These are phyloP conservation scores for Parastagonospora avenae DNA, from an alignment of 2,329 filamentous ascomycete species.

Conservation along the genomic window DNA sequence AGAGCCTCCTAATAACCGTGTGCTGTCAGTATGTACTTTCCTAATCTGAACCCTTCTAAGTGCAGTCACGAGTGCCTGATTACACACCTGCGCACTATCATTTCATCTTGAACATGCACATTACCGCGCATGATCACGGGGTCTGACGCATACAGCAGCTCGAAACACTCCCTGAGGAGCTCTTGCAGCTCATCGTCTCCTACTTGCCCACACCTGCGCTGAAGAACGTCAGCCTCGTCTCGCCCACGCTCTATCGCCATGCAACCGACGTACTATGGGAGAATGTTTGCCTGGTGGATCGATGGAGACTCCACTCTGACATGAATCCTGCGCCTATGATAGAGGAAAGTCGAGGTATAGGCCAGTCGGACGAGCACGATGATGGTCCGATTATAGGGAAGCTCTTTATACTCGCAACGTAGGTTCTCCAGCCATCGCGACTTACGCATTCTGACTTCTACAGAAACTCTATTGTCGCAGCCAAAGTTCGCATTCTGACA, in stretches of 20 bases:
- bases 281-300: constrained; percentile 49
- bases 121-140: neutral
- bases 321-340: constrained; percentile 12
- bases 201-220: constrained; percentile 40
- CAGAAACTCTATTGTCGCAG: constrained; percentile 49
- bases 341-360: constrained; percentile 15
- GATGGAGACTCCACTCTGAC: constrained; percentile 35
- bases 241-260: constrained; percentile 41
- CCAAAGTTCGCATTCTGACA: constrained; percentile 50
- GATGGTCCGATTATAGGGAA: constrained; percentile 53
- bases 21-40: constrained; percentile 5
- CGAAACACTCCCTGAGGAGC: constrained; percentile 48
- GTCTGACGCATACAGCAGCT: constrained; percentile 16
- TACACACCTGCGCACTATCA: constrained; percentile 5
- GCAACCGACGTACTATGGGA: constrained; percentile 49
- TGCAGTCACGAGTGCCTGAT: neutral
- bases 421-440: constrained; percentile 6
- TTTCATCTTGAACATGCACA: neutral
- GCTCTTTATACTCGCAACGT: constrained; percentile 49
- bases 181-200: constrained; percentile 48
- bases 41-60: neutral
- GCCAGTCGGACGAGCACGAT: constrained; percentile 37
- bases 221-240: constrained; percentile 40
- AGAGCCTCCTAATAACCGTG: neutral
- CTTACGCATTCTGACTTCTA: neutral